Evolutionary conservation across 1,284 basidiomycete species (phyloP), one percentile per base, ranked within the genome.

Genomic region (Phellinidium pouzarii): DNA sequence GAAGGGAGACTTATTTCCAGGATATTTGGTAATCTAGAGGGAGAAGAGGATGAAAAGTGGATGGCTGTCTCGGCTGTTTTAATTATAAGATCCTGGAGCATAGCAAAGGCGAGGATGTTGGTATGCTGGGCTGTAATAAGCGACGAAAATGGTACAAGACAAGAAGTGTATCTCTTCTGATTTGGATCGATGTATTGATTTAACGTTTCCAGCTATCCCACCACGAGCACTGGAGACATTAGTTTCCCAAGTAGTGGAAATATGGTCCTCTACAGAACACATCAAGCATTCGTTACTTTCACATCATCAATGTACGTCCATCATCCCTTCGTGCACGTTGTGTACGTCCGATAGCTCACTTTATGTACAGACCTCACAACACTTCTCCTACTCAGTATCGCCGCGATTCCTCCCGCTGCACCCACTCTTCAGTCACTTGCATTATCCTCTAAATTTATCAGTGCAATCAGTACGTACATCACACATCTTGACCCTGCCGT

Each of bases 401-500:
- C 81, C 1, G 77, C 82, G 44, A 71, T 91, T 25, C 76, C 80
- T 1, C 58, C 70, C 56, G 60, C 71, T 62, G 54, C 64, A 59
- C 61, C 67, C 42, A 27, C 62, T 65, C 26, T 74, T 67, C 4
- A 68, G 61, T 42, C 59, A 9, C 64, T 85, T 1, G 73, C 80
- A 1, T 63, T 76, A 40, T 84, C 82, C 1, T 69, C 82, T 0
- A 56, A 71, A 0, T 87, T 98, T 62, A 77, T 98, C 53, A 72
- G 76, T 19, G 82, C 84, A 4, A 77, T 97, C 26, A 80, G 87
- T 7, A 68, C 70, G 4, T 95, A 94, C 62, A 82, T 96, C 40
- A 75, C 75, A 0, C 92, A 96, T 61, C 70, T 87, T 3, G 91
- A 95, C 54, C 69, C 76, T 3, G 76, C 79, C 1, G 77, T 96